phyloP scores from a whole-genome alignment of 208 protist species.

The Trypanosoma grayi region DNA sequence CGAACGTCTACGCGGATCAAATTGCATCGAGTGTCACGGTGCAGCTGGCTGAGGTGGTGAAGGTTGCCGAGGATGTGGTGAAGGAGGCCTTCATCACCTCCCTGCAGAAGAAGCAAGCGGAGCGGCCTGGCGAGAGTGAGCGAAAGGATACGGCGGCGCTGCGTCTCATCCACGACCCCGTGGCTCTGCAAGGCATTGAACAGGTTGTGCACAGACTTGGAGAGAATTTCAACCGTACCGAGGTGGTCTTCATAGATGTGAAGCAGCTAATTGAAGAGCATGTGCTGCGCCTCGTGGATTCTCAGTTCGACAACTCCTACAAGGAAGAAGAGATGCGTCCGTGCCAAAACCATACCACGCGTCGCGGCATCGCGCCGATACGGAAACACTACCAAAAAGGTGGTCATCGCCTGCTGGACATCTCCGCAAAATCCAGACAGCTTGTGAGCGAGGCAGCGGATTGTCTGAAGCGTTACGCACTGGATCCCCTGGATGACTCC shows the following conservation, averaged over 20 bases:
- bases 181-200: slow-evolving; percentile 54
- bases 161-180: slow-evolving; percentile 57
- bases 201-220: slow-evolving; percentile 68
- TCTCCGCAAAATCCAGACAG: slow-evolving; percentile 39
- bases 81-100: slow-evolving; percentile 65
- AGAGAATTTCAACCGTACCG: slow-evolving; percentile 78
- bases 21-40: slow-evolving; percentile 40
- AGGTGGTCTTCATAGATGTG: slow-evolving; percentile 59
- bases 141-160: background rate
- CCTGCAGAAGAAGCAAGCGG: slow-evolving; percentile 30
- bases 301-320: slow-evolving; percentile 52
- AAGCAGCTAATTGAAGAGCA: slow-evolving; percentile 46
- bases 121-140: background rate
- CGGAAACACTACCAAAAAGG: slow-evolving; percentile 79
- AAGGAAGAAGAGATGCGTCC: slow-evolving; percentile 57
- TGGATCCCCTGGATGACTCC: slow-evolving; percentile 73
- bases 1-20: slow-evolving; percentile 53
- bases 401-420: slow-evolving; percentile 52
- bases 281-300: slow-evolving; percentile 36
- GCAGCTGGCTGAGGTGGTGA: slow-evolving; percentile 59
- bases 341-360: slow-evolving; percentile 20
- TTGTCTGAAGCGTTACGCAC: slow-evolving; percentile 51
- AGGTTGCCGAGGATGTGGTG: slow-evolving; percentile 64
- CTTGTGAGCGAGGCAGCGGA: slow-evolving; percentile 45
- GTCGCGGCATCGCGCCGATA: slow-evolving; percentile 20